These are phyloP conservation scores for Aspergillus sp. DNA, from an alignment of 2,329 filamentous ascomycete species.

Conservation along the genomic window DNA sequence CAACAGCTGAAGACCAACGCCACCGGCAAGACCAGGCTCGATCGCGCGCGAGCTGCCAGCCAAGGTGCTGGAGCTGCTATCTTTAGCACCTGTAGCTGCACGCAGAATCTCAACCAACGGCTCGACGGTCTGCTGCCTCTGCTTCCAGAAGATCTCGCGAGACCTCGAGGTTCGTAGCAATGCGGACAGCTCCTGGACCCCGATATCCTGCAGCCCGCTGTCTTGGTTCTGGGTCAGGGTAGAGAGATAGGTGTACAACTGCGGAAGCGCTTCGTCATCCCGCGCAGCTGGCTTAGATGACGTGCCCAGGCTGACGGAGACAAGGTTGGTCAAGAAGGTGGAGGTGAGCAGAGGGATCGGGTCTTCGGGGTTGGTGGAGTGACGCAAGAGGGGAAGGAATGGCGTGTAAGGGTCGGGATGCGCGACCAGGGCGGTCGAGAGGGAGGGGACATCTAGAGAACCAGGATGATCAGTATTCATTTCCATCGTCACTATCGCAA, in stretches of 20 bases:
- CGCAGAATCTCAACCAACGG: slow-evolving; percentile 80
- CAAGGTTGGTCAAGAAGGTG: slow-evolving; percentile 77
- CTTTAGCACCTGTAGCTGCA: slow-evolving; percentile 72
- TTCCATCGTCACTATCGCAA: neutral
- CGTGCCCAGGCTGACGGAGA: slow-evolving; percentile 64
- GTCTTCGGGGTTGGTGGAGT: slow-evolving; percentile 81
- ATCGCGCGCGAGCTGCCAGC: slow-evolving; percentile 65
- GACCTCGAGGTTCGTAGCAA: slow-evolving; percentile 75
- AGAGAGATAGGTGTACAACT: slow-evolving; percentile 83
- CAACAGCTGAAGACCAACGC: slow-evolving; percentile 86
- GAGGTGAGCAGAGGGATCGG: slow-evolving; percentile 87
- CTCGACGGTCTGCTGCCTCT: slow-evolving; percentile 78
- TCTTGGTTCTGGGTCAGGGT: slow-evolving; percentile 82
- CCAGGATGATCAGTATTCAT: neutral
- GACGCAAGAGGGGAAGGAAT: slow-evolving; percentile 79
- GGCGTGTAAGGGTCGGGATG: slow-evolving; percentile 72
- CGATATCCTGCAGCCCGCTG: slow-evolving; percentile 90
- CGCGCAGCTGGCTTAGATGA: slow-evolving; percentile 62
- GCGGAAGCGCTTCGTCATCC: slow-evolving; percentile 74
- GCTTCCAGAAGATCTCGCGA: slow-evolving; percentile 85
- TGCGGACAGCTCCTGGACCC: slow-evolving; percentile 85
- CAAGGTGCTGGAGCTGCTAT: slow-evolving; percentile 62
- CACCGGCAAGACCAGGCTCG: slow-evolving; percentile 66
- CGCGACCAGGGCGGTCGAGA: slow-evolving; percentile 74
- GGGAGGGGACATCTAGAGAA: slow-evolving; percentile 70